Base-by-base conservation (phyloP, 345 rosid species). In the Reutealis trisperma region DNA sequence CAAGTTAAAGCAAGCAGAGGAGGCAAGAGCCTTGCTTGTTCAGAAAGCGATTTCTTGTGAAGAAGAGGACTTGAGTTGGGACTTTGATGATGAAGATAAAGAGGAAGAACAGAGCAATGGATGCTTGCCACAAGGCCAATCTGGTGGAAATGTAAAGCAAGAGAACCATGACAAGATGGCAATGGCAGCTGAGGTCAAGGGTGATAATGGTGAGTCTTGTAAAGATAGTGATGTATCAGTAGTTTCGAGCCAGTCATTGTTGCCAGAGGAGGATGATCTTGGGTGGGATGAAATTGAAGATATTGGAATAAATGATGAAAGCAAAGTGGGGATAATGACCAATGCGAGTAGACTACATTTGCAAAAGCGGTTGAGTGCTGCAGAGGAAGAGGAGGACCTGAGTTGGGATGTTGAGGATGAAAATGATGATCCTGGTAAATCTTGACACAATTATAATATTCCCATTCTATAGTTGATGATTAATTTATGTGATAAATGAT, bases 281-380 rank as follows among this genome's bases (percentile, higher is more conserved):
- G 92, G 93, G 24, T 92, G 98, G 98, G 94, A 92, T 81, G 86
- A 88, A 83, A 86, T 94, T 69, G 98, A 91, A 75, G 94, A 90
- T 74, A 78, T 83, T 18, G 83, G 79, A 32, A 84, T 87, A 83
- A 80, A 78, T 77, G 88, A 87, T 47, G 91, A 78, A 70, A 75
- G 65, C 58, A 87, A 78, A 55, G 83, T 69, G 7, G 84, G 85
- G 59, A 76, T 61, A 3, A 10, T 6, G 13, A 57, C 3, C 34
- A 22, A 21, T 32, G 4, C 61, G 16, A 83, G 84, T 78, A 82
- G 82, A 69, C n/a, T n/a, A n/a, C 89, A 87, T 81, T 75, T 89
- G 84, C 86, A 59, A 0, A 90, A 83, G 83, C 85, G 81, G 77
- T 78, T 89, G 57, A 83, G 83, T 80, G 77, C 82, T 51, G 84